Percentiles rank a stretch among this genome's conserved stretches.
Conservation (phyloP, 345 rosid species). For the Iberis pinnata region DNA sequence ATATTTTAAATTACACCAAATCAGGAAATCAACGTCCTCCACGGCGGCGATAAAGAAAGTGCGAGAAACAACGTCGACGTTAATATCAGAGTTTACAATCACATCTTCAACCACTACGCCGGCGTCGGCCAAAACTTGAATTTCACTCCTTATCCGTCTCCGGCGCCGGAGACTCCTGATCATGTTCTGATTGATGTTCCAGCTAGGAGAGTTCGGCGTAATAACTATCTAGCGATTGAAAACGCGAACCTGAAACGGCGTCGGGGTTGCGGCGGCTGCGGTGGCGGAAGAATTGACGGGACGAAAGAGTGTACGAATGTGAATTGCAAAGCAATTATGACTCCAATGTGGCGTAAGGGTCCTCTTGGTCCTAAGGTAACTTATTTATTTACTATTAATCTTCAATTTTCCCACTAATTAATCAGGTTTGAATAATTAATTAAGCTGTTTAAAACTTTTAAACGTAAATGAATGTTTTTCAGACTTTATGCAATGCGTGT, state of each 20-base stretch:
- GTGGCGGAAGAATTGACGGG: background rate
- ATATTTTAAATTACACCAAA: background rate
- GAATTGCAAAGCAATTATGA: conserved; percentile 13
- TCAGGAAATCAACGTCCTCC: conserved; percentile 10
- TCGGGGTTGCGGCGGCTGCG: background rate
- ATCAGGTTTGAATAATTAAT: conserved; percentile 1
- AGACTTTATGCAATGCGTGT: conserved; percentile 31
- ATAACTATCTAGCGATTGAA: background rate
- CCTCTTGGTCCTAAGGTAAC: conserved; percentile 33
- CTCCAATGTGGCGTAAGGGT: conserved; percentile 37
- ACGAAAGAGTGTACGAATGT: conserved; percentile 13
- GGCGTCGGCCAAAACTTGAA: conserved; percentile 19
- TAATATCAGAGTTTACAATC: conserved; percentile 16
- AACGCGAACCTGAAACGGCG: background rate
- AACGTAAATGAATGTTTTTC: no score
- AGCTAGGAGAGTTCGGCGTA: conserved; percentile 12
- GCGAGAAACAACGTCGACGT: conserved; percentile 9
- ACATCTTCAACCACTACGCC: conserved; percentile 7
- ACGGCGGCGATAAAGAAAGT: conserved; percentile 1
- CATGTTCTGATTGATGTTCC: conserved; percentile 27
- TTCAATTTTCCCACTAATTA: background rate
- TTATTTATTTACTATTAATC: background rate
- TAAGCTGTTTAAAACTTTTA: background rate
- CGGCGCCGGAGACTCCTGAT: conserved; percentile 2
- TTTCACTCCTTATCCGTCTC: conserved; percentile 8